Evolutionary conservation across 2,329 filamentous ascomycete species (phyloP).

Genomic region (Pyricularia pennisetigena): DNA sequence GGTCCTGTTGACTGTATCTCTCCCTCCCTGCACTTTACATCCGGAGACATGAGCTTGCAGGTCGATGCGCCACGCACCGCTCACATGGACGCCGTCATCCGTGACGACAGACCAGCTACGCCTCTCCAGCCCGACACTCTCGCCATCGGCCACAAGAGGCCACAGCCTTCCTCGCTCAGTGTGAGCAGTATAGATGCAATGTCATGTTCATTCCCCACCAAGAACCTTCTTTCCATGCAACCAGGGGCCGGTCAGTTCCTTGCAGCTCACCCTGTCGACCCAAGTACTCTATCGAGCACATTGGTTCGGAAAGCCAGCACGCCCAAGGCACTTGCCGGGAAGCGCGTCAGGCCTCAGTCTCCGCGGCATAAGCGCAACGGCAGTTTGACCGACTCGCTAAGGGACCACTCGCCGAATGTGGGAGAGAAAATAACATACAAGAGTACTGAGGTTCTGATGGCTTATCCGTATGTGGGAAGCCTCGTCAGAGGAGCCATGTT

Average conservation of each 20-base stretch:
- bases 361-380: conserved; percentile 71
- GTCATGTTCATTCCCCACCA: conserved; percentile 54
- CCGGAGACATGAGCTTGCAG: conserved; percentile 26
- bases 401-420: conserved; percentile 46
- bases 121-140: conserved; percentile 25
- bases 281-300: conserved; percentile 34
- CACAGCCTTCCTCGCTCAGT: conserved; percentile 43
- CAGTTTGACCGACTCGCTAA: conserved; percentile 76
- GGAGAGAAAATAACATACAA: conserved; percentile 40
- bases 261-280: conserved; percentile 46
- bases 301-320: conserved; percentile 38
- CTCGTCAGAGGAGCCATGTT: conserved; percentile 80
- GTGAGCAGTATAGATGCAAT: conserved; percentile 50
- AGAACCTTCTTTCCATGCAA: conserved; percentile 30
- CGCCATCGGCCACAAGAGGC: conserved; percentile 18
- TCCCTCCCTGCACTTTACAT: conserved; percentile 10
- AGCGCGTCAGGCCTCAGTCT: conserved; percentile 44
- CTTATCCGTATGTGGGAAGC: conserved; percentile 65
- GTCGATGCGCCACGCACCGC: conserved; percentile 35
- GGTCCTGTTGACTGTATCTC: conserved; percentile 22
- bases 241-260: conserved; percentile 30
- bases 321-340: conserved; percentile 47
- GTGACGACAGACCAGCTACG: conserved; percentile 34
- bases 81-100: conserved; percentile 35
- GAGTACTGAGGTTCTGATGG: conserved; percentile 47